phyloP scores from a whole-genome alignment of 176 grass and related monocot species.

The Carex scoparia region DNA sequence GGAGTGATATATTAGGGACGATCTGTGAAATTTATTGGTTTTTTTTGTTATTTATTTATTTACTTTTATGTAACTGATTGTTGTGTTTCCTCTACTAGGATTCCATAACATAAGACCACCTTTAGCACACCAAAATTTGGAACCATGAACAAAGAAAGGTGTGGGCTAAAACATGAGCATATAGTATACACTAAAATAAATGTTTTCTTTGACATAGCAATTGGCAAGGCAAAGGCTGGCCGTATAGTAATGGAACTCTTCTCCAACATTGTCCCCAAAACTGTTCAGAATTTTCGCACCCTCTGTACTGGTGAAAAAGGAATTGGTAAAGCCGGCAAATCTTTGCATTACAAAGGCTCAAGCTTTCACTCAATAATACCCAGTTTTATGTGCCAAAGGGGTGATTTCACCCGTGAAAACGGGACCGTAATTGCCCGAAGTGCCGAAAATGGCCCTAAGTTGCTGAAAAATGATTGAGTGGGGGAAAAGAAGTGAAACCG shows the following conservation, averaged over 20 bases:
- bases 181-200: too few species aligned
- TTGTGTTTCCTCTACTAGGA: neutral
- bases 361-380: constrained; percentile 65
- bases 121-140: too few species aligned
- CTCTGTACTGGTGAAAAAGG: constrained; percentile 69
- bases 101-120: neutral
- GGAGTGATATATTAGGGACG: neutral
- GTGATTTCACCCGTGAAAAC: constrained; percentile 80
- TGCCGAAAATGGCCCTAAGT: too few species aligned
- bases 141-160: too few species aligned
- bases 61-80: neutral
- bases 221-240: constrained; percentile 45
- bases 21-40: neutral
- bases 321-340: constrained; percentile 38
- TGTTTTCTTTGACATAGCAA: constrained; percentile 41
- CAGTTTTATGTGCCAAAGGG: constrained; percentile 67
- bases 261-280: constrained; percentile 44
- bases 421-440: too few species aligned
- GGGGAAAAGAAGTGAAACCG: too few species aligned
- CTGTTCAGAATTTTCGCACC: constrained; percentile 54
- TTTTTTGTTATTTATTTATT: neutral
- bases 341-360: constrained; percentile 68
- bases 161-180: too few species aligned
- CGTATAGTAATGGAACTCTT: constrained; percentile 69
- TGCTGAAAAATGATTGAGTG: too few species aligned